Evolutionary conservation across 2,329 filamentous ascomycete species (phyloP), one percentile per base, ranked within the genome.

Genomic region (Mariannaea sp.): DNA sequence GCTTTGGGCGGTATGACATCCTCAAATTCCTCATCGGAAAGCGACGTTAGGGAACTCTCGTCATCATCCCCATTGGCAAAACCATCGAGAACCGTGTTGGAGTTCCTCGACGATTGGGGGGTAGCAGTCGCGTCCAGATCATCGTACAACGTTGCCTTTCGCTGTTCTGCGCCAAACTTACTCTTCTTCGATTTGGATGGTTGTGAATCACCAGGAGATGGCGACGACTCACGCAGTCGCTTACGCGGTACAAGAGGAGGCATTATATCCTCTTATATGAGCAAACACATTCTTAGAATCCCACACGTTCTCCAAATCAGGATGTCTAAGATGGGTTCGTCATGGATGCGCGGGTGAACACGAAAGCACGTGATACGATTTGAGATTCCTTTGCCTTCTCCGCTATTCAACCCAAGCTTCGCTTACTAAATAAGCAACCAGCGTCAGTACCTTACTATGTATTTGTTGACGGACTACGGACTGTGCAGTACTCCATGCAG

Each of bases 241-340:
- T 91, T 92, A 62, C 85, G 84, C 42, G 85, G 79, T 13, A 89
- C 77, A 59, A 82, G 75, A 19, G 88, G 87, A 65, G 88, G 86
- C 87, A 91, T 91, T 33, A 42, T n/a, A n/a, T n/a, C n/a, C n/a
- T n/a, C n/a, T n/a, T 68, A 26, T 19, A 22, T 38, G 26, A 10
- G 38, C n/a, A 35, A 22, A 40, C 33, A 53, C 61, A 64, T 64
- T 47, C 43, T 56, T 49, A 32, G 10, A 33, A 13, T 47, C 43
- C 55, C 53, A 29, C 13, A 33, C 19, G 29, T 7, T 29, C 27
- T 24, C 13, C 22, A 10, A 13, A n/a, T 36, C 3, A 7, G 30
- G 29, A 33, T 26, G 35, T 20, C 27, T 39, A 12, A 16, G 19
- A 12, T 14, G 13, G 20, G 14, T 40, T 36, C 54, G 54, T 59